A percentile compares a stretch with the other conserved stretches of the same genome.
These are phyloP conservation scores for Saccharomyces hybrid DNA, from an alignment of 1,139 yeast genomes.

Conservation along the genomic window DNA sequence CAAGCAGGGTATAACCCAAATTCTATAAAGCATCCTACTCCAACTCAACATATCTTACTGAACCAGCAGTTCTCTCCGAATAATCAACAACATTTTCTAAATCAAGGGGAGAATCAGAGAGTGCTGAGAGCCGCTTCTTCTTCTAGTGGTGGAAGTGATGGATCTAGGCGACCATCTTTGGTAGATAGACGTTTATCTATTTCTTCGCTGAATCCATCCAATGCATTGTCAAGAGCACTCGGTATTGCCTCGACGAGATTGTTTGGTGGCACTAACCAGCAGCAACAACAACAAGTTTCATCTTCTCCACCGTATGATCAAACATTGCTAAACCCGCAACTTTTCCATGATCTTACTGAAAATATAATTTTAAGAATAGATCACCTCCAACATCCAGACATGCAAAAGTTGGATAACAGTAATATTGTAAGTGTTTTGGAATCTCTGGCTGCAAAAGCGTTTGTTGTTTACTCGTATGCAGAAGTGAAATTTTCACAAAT, in stretches of 20 bases:
- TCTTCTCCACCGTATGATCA: conserved; percentile 13
- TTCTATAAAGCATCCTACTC: not conserved
- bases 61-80: not conserved
- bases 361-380: conserved; percentile 31
- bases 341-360: conserved; percentile 29
- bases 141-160: conserved; percentile 27
- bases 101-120: conserved; percentile 1
- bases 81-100: not conserved
- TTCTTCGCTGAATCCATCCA: conserved; percentile 70
- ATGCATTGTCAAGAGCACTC: conserved; percentile 80
- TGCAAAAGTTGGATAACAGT: conserved; percentile 17
- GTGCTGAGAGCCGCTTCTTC: conserved; percentile 2
- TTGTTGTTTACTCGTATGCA: conserved; percentile 81
- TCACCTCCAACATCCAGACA: conserved; percentile 13
- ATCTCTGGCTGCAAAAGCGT: conserved; percentile 78
- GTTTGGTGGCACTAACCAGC: conserved; percentile 47
- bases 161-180: conserved; percentile 33
- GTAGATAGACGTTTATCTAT: conserved; percentile 58
- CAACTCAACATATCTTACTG: not conserved
- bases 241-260: conserved; percentile 82
- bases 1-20: conserved; percentile 48
- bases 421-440: conserved; percentile 50
- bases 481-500: conserved; percentile 84
- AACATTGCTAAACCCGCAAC: conserved; percentile 23
- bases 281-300: conserved; percentile 13